Base-by-base conservation (phyloP, 2,329 filamentous ascomycete genomes). In the Stemphylium lycopersici region DNA sequence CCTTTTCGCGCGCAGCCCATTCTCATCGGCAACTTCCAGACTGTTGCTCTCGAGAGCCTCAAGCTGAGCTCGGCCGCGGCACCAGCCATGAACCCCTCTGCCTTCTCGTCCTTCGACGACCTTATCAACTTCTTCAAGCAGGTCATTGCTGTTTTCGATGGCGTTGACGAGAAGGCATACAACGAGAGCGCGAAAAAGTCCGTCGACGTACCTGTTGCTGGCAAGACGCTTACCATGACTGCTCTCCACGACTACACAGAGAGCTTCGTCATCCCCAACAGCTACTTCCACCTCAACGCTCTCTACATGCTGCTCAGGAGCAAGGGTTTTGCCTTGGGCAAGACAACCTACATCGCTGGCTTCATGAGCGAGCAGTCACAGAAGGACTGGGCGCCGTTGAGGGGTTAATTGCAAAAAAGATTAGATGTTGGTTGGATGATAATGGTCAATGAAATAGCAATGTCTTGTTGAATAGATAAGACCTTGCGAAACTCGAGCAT, bases 241-340 rank as follows among this genome's bases (percentile, higher is more conserved):
- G 48, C 54, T 3, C 26, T 63, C n/a, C 53, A 48, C 10, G 60
- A 62, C 22, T 62, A 56, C 34, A 52, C 54, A n/a, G 48, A 55
- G 33, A 31, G 46, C 26, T 67, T 66, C 29, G 55, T 48, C 5
- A 32, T 67, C 4, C 65, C 65, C 12, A 67, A 67, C 54, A 42
- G 56, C 36, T 67, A 62, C 36, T 67, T 67, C 48, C 63, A 67
- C 41, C 54, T 66, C 26, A 67, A 66, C 40, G 48, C 61, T 12
- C 63, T 67, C 52, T 67, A 67, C 41, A 66, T 65, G 65, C 33
- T 65, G 15, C 18, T 67, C 24, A 60, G 65, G 34, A 58, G 42
- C 15, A 59, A 53, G 12, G 65, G 65, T 1, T 66, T 66, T 44
- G 48, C 38, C 16, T 44, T 67, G 11, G 63, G 65, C 4, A 67